Evolutionary conservation across 139 green algal species (phyloP), one percentile per base, ranked within the genome.

Genomic region (Chloropicon primus): DNA sequence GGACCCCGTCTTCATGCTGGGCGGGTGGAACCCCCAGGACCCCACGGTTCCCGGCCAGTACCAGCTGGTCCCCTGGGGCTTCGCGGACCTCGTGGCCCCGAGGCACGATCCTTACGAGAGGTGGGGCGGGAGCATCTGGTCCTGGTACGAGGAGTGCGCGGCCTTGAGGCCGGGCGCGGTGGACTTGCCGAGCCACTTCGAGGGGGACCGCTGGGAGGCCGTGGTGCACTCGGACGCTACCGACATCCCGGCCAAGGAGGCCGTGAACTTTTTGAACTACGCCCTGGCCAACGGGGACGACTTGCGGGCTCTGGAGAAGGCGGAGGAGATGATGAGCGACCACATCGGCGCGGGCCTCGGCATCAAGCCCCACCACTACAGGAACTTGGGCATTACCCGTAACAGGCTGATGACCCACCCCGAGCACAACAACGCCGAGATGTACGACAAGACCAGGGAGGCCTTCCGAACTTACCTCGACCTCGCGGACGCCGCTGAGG

Each of bases 1-100:
- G 22, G 24, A 28, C 23, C 25, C 27, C 25, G 28, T 76, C 2
- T 76, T 76, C 73, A 76, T 76, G 73, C 25, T 27, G 24, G 73
- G 73, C 24, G 73, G 73, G 24, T 76, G 73, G 73, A 27, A 76
- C n/a, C 73, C 73, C 2, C 25, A 76, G 24, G 73, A 76, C 73
- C 73, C 73, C 73, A 53, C 73, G 2, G 25, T 28, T 2, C 73
- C 27, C 23, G 73, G 5, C 2, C 21, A 2, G 2, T 76, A 54
- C 73, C 24, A 53, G 2, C 73, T 54, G 24, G 25, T 76, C 24
- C 73, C 73, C 17, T 76, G 73, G 73, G 73, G 73, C 2, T 27
- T 76, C 73, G 73, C 73, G 25, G 73, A 76, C 73, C 17, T 29
- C 21, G 73, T 76, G 21, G 73, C 28, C 2, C 73, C 25, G 2